Base-by-base conservation (phyloP, 257 asterid species). In the Eustoma russellianum region DNA sequence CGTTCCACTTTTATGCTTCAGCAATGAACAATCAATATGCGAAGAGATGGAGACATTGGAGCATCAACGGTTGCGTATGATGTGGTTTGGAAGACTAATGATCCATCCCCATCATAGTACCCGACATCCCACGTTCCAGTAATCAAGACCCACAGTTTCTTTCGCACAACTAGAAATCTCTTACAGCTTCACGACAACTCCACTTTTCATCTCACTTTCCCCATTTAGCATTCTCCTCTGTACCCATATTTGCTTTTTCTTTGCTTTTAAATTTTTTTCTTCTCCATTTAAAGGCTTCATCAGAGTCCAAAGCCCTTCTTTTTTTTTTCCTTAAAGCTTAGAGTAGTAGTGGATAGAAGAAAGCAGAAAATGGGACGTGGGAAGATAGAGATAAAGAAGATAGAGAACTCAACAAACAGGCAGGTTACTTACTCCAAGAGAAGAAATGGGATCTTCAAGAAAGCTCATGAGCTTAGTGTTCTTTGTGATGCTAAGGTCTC, bases 401-500 rank as follows among this genome's bases (percentile, higher is more conserved):
- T 74, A 5, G 85, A 79, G 63, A 67, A 72, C 62, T 50, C 75
- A 17, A 73, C 78, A 5, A 65, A 67, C 63, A 74, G 86, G 16
- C 84, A 80, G 41, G 81, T 80, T 7, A 67, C 82, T 13, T 83
- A 72, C 57, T 72, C 79, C 17, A 68, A 79, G 73, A 63, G 79
- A 66, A 77, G 82, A 68, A 69, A 83, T 50, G 79, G 76, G 24
- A 64, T 79, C 30, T 72, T 79, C 58, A 83, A 77, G 79, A 77
- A 79, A 64, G 92, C 87, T 33, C 68, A 77, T 47, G 81, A 82
- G 16, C 76, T 82, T 55, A 55, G 69, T 18, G 76, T 77, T 46
- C 76, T 75, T 3, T 77, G 83, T 50, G 93, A 80, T 59, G 88
- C 88, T 50, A 73, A 77, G 66, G 82, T 83, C 56, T 79, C 77